phyloP scores from a whole-genome alignment of 495 filamentous ascomycete species.

The Trichoderma reesei region DNA sequence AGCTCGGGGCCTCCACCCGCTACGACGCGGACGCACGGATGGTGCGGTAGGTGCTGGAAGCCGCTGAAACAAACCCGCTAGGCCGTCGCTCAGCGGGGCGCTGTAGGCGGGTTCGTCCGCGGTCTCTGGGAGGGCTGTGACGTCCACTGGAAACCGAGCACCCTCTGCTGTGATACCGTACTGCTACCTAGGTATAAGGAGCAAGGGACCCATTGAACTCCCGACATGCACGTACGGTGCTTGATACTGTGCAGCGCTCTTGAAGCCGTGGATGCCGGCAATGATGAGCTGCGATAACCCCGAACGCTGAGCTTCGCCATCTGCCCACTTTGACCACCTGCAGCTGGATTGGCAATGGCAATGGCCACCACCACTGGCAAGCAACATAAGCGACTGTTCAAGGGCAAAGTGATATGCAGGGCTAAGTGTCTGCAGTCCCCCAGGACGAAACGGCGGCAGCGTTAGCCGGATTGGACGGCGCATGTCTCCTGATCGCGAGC shows the following conservation, averaged over 20 bases:
- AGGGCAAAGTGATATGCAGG: conserved; percentile 6
- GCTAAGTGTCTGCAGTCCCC: conserved; percentile 1
- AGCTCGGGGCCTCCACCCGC: too few species aligned
- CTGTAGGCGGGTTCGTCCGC: conserved; percentile 1
- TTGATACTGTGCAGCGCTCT: too few species aligned
- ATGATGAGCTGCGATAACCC: neutral
- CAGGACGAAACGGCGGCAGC: neutral
- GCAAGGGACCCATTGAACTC: too few species aligned
- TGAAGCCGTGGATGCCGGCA: too few species aligned
- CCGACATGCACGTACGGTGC: too few species aligned
- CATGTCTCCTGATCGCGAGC: conserved; percentile 6
- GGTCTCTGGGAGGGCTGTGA: neutral
- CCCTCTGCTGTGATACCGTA: too few species aligned
- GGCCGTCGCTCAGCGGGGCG: neutral
- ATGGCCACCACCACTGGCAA: neutral
- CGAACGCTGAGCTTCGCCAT: neutral
- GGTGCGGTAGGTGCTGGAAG: neutral
- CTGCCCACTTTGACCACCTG: neutral
- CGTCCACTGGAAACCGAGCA: neutral
- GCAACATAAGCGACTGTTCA: too few species aligned
- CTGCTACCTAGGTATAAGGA: too few species aligned
- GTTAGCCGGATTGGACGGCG: neutral
- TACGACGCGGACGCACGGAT: neutral
- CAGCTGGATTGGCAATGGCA: too few species aligned
- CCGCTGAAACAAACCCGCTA: conserved; percentile 8